Base-by-base conservation (phyloP, 75 land plant genomes). In the Sequoiadendron giganteum region DNA sequence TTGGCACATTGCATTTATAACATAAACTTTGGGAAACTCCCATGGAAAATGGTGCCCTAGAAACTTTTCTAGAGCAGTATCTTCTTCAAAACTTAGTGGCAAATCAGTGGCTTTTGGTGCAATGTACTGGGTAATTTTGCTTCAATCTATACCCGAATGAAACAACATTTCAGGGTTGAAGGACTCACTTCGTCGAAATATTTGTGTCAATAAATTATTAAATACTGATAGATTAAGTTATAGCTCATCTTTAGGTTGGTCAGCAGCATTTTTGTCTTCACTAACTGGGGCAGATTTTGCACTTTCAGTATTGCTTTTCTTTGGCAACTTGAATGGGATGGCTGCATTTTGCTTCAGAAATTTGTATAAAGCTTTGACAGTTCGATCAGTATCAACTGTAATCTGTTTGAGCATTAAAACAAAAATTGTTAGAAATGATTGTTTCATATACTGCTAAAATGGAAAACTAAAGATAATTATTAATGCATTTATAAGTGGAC, bases 271-370 rank as follows among this genome's bases (percentile, higher is more conserved):
- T n/a, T 30, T 28, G 28, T 47, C 84, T 82, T 82, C 6, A 47
- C 49, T 82, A 82, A 45, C 84, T 82, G 84, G 32, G n/a, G 14
- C 30, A 82, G 54, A 5, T 25, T 82, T 9, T 28, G 25, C 84
- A 82, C 52, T 82, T n/a, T 45, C 84, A n/a, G 49, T 47, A 21
- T n/a, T 47, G 84, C 52, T 82, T 47, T 82, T 82, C 87, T 93
- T 96, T 85, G 96, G 96, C 84, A 96, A 90, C 76, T 96, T 93
- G 85, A 97, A 97, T 45, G 99, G 99, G 87, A 96, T 96, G 21
- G 97, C 89, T 38, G 96, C 97, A 90, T 97, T 89, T 89, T 93
- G 92, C 93, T 95, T 97, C 79, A 97, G 87, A 89, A 97, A 97
- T 83, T 97, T 95, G 90, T 96, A 96, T n/a, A 97, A 92, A 25